Conservation (phyloP, 352 stramenopile genomes). For the Phytophthora pistaciae region DNA sequence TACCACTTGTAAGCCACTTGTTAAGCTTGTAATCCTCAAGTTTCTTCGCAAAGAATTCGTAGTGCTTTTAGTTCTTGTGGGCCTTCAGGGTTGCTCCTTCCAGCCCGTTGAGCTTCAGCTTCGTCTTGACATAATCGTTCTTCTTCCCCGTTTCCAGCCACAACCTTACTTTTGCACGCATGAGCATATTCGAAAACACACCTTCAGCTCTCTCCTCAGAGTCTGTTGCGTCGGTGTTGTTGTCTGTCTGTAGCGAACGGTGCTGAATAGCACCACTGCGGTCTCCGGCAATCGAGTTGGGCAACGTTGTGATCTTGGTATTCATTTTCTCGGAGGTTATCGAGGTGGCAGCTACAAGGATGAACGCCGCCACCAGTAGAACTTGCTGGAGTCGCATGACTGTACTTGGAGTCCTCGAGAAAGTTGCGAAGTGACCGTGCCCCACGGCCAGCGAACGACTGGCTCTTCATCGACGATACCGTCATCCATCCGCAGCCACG, state of each 20-base stretch:
- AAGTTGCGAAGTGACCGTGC: no score
- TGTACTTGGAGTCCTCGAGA: no score
- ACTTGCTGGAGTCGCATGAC: neutral
- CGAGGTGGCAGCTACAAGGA: no score
- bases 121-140: slow-evolving; percentile 1
- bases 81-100: neutral
- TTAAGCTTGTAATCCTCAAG: neutral
- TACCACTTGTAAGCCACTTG: neutral
- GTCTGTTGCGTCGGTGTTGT: no score
- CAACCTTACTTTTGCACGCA: neutral
- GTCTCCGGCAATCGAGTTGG: neutral
- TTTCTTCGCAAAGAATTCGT: neutral
- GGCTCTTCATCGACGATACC: no score
- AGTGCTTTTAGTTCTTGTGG: slow-evolving; percentile 10
- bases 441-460: no score
- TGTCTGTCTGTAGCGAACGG: neutral
- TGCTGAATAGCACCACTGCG: neutral
- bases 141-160: slow-evolving; percentile 5
- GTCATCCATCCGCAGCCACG: no score
- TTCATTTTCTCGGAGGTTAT: no score
- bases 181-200: neutral
- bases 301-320: neutral
- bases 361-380: neutral
- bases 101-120: neutral
- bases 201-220: neutral